Evolutionary conservation across 169 alveolate species (phyloP).

Genomic region (Eimeria mitis): DNA sequence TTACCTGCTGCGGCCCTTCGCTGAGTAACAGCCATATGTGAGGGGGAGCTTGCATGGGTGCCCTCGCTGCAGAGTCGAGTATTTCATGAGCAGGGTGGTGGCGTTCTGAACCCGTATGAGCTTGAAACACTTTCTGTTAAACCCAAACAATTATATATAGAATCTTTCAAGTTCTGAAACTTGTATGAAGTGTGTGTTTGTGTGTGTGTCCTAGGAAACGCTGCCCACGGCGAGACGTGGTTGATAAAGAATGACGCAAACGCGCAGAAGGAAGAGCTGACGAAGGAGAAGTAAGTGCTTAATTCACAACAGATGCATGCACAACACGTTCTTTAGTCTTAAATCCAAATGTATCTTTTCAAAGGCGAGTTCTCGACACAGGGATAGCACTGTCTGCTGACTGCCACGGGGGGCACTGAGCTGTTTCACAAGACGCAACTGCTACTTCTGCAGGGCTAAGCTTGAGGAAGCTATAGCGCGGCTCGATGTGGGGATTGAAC

Average conservation of each 20-base stretch:
- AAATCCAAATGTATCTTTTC: neutral
- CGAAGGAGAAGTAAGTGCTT: constrained; percentile 31
- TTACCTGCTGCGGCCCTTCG: too few relatives aligned
- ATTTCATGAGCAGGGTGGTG: too few relatives aligned
- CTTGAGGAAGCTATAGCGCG: constrained; percentile 63
- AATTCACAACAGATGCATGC: neutral
- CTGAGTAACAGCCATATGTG: too few relatives aligned
- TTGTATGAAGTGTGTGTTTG: neutral
- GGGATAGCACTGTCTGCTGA: neutral
- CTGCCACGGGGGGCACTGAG: neutral
- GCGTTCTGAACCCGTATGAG: too few relatives aligned
- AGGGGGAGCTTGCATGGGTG: too few relatives aligned
- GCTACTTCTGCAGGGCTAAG: constrained; percentile 67
- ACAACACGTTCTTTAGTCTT: neutral
- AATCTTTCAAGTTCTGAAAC: neutral
- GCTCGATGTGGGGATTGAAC: constrained; percentile 72
- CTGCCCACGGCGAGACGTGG: constrained; percentile 82
- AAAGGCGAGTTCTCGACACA: neutral
- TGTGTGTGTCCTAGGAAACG: constrained; percentile 55
- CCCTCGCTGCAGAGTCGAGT: too few relatives aligned
- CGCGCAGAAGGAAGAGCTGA: constrained; percentile 54
- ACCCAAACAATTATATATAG: neutral
- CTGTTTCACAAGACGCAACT: neutral
- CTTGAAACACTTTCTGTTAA: too few relatives aligned
- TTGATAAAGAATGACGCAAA: constrained; percentile 55